These are phyloP conservation scores for Saccharomycopsis babjevae DNA, from an alignment of 805 yeast genomes.

Conservation along the genomic window DNA sequence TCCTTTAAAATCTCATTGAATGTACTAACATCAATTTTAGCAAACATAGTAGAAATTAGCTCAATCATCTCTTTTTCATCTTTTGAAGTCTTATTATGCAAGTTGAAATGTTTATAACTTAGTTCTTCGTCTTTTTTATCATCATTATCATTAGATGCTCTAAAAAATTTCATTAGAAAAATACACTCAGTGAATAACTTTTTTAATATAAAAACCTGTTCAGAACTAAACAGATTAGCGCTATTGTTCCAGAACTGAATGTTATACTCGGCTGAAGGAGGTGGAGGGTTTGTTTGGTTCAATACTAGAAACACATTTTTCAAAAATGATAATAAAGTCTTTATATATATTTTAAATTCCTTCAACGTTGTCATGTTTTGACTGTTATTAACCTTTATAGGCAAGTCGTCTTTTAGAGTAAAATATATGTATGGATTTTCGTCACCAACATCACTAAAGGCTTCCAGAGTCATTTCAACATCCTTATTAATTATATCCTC, in stretches of 20 bases:
- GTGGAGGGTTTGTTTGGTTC: conserved; percentile 82
- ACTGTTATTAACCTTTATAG: background rate
- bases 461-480: conserved; percentile 20
- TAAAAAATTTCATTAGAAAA: conserved; percentile 67
- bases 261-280: conserved; percentile 40
- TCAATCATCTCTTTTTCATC: conserved; percentile 96
- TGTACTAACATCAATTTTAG: conserved; percentile 89
- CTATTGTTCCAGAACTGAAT: conserved; percentile 70
- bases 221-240: conserved; percentile 73
- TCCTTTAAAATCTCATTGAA: conserved; percentile 84
- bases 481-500: conserved; percentile 24
- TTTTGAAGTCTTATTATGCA: conserved; percentile 79
- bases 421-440: background rate
- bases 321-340: conserved; percentile 80
- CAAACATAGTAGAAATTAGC: conserved; percentile 83
- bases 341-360: conserved; percentile 80
- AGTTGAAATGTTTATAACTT: conserved; percentile 59
- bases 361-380: conserved; percentile 38
- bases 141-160: conserved; percentile 29
- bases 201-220: conserved; percentile 71
- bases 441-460: background rate
- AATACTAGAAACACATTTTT: conserved; percentile 85
- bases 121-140: conserved; percentile 23
- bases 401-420: background rate
- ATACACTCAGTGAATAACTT: conserved; percentile 78